Evolutionary conservation across 148 eudicot species (phyloP).

Genomic region (Talinum fruticosum): DNA sequence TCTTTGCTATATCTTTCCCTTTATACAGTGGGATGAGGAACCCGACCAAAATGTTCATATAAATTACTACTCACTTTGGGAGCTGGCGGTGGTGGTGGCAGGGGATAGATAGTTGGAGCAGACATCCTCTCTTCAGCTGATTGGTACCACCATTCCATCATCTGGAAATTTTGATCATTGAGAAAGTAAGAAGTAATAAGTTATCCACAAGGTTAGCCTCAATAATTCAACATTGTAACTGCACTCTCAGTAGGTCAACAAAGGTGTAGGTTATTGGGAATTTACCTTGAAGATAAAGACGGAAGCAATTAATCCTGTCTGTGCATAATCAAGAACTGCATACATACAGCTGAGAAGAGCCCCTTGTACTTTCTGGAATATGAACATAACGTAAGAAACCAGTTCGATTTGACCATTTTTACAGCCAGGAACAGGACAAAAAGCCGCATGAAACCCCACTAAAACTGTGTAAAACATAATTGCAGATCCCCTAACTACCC

Average conservation of each 20-base stretch:
- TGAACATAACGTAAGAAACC: neutral
- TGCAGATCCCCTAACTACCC: neutral
- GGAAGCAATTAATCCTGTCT: slow-evolving; percentile 92
- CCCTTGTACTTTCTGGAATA: slow-evolving; percentile 78
- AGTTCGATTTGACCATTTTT: neutral
- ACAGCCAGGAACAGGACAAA: neutral
- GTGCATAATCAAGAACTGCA: slow-evolving; percentile 93
- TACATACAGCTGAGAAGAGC: slow-evolving; percentile 72
- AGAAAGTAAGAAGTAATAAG: neutral
- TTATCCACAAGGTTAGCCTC: neutral
- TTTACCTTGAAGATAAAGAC: slow-evolving; percentile 93
- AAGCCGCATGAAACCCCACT: neutral
- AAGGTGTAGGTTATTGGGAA: neutral
- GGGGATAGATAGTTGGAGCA: slow-evolving; percentile 94
- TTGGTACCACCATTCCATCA: slow-evolving; percentile 99
- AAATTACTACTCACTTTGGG: slow-evolving; percentile 53
- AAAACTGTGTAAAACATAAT: neutral
- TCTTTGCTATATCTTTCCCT: neutral
- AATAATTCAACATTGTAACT: neutral
- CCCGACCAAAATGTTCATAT: neutral
- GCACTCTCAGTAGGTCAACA: neutral
- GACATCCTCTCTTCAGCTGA: slow-evolving; percentile 99
- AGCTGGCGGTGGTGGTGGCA: slow-evolving; percentile 95
- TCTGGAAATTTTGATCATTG: slow-evolving; percentile 36
- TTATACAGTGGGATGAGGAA: neutral